Evolutionary conservation across 2,329 filamentous ascomycete species (phyloP), one percentile per base, ranked within the genome.

Genomic region (Parastagonospora nodorum): DNA sequence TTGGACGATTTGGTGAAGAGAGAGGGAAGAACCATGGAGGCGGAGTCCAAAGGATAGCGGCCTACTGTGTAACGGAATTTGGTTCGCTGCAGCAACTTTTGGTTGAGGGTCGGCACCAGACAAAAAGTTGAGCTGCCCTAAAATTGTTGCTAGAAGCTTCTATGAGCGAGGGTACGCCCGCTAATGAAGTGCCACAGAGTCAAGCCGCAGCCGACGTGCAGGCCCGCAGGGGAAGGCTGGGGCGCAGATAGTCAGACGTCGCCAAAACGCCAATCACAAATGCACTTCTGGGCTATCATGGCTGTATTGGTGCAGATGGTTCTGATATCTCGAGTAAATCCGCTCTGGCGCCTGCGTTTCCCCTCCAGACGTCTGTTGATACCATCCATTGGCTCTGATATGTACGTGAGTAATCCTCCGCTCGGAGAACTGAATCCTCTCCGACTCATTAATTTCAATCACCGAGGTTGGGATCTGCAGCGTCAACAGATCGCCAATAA

Each of bases 1-100:
- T 72, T 72, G 43, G 69, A 69, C 51, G 64, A 64, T 63, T 71
- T 72, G 54, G 61, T 63, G 60, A 73, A 72, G 63, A 73, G 58
- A 32, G 69, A 71, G 57, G 69, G 68, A 66, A 73, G 66, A 61
- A 71, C 68, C 69, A 73, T 73, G 62, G 57, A 57, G 62, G 62
- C 61, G 60, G 62, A 44, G 46, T 38, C 30, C 39, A 43, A 57
- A 50, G 55, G 55, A 50, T 58, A 59, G 53, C 53, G 45, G 56
- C 51, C 40, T 30, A 19, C 45, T 43, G 50, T 57, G 51, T 68
- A 60, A 65, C 67, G 56, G 54, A 57, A 57, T 59, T 63, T 64
- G 69, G 58, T 56, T 61, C 55, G 62, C 57, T 60, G 60, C 58
- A 53, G 62, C 58, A 50, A 64, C 56, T 50, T 66, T 62, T 65